phyloP scores from a whole-genome alignment of 352 stramenopile genomes.

The Pythium aphanidermatum region DNA sequence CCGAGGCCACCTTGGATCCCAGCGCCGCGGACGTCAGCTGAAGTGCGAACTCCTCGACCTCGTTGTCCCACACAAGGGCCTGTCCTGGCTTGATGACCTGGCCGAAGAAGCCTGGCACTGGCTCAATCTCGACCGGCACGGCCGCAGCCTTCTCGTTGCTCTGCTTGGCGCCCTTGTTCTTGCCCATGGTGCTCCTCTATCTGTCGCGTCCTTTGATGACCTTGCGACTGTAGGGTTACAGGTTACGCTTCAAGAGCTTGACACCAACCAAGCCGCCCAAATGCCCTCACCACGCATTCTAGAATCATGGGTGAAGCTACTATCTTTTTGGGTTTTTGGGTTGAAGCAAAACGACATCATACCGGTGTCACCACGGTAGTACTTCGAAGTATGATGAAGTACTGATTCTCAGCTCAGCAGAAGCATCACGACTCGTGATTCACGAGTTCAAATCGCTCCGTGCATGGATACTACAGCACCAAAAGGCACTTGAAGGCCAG shows the following conservation, averaged over 20 bases:
- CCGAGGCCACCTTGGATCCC: conserved; percentile 34
- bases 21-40: conserved; percentile 75
- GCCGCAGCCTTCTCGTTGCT: not conserved
- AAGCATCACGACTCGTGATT: too few relatives aligned
- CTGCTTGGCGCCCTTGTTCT: conserved; percentile 18
- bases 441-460: too few relatives aligned
- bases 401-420: too few relatives aligned
- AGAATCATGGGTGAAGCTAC: conserved; percentile 10
- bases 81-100: conserved; percentile 58
- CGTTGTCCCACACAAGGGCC: conserved; percentile 60
- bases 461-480: too few relatives aligned
- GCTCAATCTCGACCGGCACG: conserved; percentile 29
- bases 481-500: too few relatives aligned
- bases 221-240: too few relatives aligned
- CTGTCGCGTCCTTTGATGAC: conserved; percentile 16
- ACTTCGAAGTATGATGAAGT: too few relatives aligned
- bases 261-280: conserved; percentile 18
- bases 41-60: conserved; percentile 69
- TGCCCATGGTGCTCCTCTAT: conserved; percentile 12
- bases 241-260: too few relatives aligned
- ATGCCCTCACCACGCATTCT: not conserved
- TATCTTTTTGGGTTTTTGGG: conserved; percentile 1
- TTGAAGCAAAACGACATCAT: too few relatives aligned
- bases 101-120: conserved; percentile 76
- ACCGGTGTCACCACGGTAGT: too few relatives aligned